Evolutionary conservation across 805 yeast species (phyloP), one percentile per base, ranked within the genome.

Genomic region (Debaryomyces maramus): DNA sequence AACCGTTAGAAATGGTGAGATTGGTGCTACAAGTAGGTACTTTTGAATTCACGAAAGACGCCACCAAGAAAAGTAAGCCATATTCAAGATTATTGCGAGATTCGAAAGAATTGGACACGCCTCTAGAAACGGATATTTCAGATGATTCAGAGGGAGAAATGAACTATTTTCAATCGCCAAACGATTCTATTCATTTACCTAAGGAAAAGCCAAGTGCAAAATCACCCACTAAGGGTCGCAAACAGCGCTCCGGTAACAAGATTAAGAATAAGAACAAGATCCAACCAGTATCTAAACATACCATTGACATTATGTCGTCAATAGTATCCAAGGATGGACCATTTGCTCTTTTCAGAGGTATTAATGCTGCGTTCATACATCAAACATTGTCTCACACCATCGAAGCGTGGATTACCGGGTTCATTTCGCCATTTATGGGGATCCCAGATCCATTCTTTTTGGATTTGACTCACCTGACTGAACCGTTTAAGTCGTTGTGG

Each of bases 401-500:
- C 33, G 91, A 87, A 55, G 88, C 96, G 1, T 90, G 98, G 97
- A 72, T 89, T 34, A 85, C 95, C 0, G 97, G 97, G 3, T 78
- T 90, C 46, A 57, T 89, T 6, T 82, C 96, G 4, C 93, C 97
- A 2, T 65, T 87, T 33, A 60, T 86, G 38, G 83, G 85, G 14
- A 78, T 88, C 21, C 96, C 97, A 0, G 97, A 90, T 57, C 97
- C 97, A 3, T 80, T 81, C 45, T 84, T 88, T 58, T 81, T 88
- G 50, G 96, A 88, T 47, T 73, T 85, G 36, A 73, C 87, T 15
- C 93, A 86, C 53, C 83, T 93, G 8, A 79, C 89, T 3, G 88
- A 84, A 45, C 88, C 95, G 1, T 63, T 78, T 34, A 68, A 75
- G 37, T 80, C 91, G n/a, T 66, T 89, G 6, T 60, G 79, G 24